A percentile compares a stretch with the other conserved stretches of the same genome.
Conservation (phyloP, 768 basidiomycete genomes). For the Xanthoconium stramineum region DNA sequence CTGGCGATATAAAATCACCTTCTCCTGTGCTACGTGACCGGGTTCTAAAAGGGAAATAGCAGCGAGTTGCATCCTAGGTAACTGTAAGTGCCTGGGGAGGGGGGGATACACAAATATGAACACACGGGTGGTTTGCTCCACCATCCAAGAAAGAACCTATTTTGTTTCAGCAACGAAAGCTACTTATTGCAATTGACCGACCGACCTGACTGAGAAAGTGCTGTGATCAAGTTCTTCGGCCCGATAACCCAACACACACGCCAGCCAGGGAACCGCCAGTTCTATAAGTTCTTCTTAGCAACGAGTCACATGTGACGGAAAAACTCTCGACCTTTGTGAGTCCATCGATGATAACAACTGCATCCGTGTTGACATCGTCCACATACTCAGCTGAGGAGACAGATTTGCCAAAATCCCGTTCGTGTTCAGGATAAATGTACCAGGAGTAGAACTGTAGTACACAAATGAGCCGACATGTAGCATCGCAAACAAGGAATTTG, state of each 20-base stretch:
- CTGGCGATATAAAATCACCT: constrained; percentile 34
- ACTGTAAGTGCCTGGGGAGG: neutral
- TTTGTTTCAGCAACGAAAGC: neutral
- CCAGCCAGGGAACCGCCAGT: constrained; percentile 95
- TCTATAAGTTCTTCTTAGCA: constrained; percentile 46
- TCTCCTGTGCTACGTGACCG: constrained; percentile 64
- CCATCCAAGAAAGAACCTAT: constrained; percentile 88
- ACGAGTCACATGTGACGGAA: neutral
- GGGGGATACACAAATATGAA: constrained; percentile 2
- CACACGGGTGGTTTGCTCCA: constrained; percentile 90
- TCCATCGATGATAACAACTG: constrained; percentile 85
- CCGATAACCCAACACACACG: constrained; percentile 92
- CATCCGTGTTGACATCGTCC: constrained; percentile 83
- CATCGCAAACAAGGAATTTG: neutral
- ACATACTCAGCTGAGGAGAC: constrained; percentile 82
- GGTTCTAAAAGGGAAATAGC: constrained; percentile 83
- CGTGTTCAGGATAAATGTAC: constrained; percentile 87
- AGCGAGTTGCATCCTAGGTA: constrained; percentile 73
- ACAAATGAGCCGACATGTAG: neutral
- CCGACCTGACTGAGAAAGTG: constrained; percentile 83
- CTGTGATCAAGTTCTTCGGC: constrained; percentile 83
- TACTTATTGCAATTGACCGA: neutral
- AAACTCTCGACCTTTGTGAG: constrained; percentile 69
- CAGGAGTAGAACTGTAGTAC: constrained; percentile 82
- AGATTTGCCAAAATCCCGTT: constrained; percentile 69